phyloP scores from a whole-genome alignment of 495 filamentous ascomycete species.

The Trichoderma orchidacearum region DNA sequence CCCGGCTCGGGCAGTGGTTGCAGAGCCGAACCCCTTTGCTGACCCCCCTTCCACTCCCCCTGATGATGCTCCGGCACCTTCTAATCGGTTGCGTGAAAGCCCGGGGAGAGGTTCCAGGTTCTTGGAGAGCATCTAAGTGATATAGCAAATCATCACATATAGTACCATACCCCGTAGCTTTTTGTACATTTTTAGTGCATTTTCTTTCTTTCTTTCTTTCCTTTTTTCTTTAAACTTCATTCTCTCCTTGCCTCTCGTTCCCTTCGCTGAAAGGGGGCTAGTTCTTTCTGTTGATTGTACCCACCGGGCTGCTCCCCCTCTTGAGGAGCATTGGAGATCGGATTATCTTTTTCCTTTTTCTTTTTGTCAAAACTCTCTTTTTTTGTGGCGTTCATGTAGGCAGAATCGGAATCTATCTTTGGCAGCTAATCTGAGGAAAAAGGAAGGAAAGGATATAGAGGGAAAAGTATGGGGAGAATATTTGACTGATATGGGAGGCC shows the following conservation, averaged over 20 bases:
- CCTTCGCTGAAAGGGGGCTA: not conserved
- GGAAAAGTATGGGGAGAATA: not conserved
- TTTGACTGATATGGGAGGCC: not conserved
- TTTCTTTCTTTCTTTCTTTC: conserved; percentile 6
- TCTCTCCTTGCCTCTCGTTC: conserved; percentile 1
- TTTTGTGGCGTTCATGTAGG: not conserved
- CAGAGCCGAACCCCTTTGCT: conserved; percentile 25
- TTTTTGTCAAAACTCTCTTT: not conserved
- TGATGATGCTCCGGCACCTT: conserved; percentile 12
- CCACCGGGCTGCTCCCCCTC: not conserved
- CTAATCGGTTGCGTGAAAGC: not conserved
- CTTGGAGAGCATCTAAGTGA: conserved; percentile 34
- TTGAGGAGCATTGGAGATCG: not conserved
- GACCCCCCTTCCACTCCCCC: conserved; percentile 8
- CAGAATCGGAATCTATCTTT: not conserved
- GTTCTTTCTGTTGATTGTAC: not conserved
- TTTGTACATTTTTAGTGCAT: not conserved
- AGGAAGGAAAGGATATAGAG: not conserved
- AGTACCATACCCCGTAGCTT: not conserved
- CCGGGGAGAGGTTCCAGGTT: conserved; percentile 27
- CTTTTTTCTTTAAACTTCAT: conserved; percentile 6
- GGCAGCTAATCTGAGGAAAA: not conserved
- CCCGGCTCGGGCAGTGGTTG: conserved; percentile 28
- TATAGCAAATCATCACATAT: not conserved
- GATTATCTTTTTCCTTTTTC: not conserved